phyloP scores from a whole-genome alignment of 257 asterid genomes.

The Catharanthus roseus region DNA sequence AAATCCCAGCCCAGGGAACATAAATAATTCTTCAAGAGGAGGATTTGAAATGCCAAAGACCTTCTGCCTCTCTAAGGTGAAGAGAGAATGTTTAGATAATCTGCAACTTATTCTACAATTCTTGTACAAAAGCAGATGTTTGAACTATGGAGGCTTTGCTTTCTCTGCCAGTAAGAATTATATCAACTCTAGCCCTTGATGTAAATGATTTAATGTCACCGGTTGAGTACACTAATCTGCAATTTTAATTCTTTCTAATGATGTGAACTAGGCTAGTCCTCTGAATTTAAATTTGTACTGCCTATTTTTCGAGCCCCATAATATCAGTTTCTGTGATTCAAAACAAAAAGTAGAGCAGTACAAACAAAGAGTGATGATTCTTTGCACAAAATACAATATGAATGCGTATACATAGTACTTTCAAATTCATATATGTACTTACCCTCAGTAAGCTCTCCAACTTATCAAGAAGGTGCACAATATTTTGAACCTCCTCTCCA shows the following conservation, averaged over 20 bases:
- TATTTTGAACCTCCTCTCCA: conserved; percentile 60
- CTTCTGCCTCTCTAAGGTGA: neutral
- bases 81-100: neutral
- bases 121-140: neutral
- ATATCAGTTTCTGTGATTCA: neutral
- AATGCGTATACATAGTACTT: neutral
- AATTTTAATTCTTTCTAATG: neutral
- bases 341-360: neutral
- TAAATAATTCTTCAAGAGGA: neutral
- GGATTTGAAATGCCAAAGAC: neutral
- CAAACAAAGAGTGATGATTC: neutral
- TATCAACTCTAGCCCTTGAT: neutral
- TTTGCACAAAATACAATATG: neutral
- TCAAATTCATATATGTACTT: conserved; percentile 17
- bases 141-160: neutral
- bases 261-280: neutral
- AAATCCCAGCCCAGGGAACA: neutral
- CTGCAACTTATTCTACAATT: neutral
- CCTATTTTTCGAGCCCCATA: neutral
- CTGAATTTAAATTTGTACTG: neutral
- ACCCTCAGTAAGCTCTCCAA: conserved; percentile 60
- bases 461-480: conserved; percentile 67
- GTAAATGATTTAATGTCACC: neutral
- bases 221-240: neutral
- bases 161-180: neutral